Evolutionary conservation across 1,139 yeast genomes (phyloP).

Genomic region (Taphrina deformans): DNA sequence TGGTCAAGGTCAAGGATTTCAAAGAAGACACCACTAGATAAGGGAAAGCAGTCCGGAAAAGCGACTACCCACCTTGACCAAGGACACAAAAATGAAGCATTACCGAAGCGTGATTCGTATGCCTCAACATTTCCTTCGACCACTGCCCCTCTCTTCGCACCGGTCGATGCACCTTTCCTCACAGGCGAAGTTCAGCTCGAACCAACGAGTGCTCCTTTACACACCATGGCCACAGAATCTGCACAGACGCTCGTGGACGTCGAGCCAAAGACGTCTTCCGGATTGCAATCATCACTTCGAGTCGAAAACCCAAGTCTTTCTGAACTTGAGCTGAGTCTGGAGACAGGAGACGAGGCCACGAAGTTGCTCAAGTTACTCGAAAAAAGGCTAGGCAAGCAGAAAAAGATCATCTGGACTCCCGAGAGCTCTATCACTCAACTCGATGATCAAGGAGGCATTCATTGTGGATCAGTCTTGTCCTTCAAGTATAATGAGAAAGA

Average conservation of each 20-base stretch:
- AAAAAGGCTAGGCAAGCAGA: constrained; percentile 3
- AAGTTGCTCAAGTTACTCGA: background rate
- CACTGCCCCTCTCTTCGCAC: too few species aligned
- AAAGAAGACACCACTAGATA: background rate
- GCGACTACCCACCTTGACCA: background rate
- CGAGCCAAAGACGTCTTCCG: background rate
- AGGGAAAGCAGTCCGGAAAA: background rate
- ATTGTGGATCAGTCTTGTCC: constrained; percentile 2
- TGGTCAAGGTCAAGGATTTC: background rate
- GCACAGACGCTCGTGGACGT: background rate
- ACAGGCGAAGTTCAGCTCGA: too few species aligned
- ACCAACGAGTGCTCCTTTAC: too few species aligned
- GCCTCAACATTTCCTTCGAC: background rate
- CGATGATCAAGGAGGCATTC: background rate
- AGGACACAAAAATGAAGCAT: background rate
- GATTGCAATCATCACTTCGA: background rate
- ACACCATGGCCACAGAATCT: too few species aligned
- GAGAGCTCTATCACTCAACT: background rate
- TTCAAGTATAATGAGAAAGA: background rate
- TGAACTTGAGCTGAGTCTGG: background rate
- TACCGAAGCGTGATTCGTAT: background rate
- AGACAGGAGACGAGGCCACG: background rate
- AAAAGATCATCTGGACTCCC: constrained; percentile 2
- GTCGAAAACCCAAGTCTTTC: constrained; percentile 4
- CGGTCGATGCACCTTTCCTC: too few species aligned